Base-by-base conservation (phyloP, 2,329 filamentous ascomycete genomes). In the Bipolaris sorokiniana region DNA sequence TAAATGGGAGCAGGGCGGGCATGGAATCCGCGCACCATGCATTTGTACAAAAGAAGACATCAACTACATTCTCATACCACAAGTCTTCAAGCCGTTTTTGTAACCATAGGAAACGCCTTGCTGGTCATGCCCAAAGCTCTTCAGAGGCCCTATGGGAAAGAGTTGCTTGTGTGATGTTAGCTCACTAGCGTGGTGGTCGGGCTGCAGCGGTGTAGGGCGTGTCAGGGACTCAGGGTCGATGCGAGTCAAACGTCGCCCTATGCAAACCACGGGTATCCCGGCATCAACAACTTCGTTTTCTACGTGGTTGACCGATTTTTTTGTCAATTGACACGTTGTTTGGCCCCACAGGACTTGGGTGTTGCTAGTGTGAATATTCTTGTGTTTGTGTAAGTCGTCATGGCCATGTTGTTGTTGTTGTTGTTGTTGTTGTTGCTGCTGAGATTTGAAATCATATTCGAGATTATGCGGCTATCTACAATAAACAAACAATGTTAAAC, bases 401-500 rank as follows among this genome's bases (percentile, higher is more conserved):
- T 44, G 48, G n/a, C n/a, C 37, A 22, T 37, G 22, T 37, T 11
- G 5, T 31, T 28, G 28, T 36, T 31, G 28, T n/a, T 56, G 11
- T n/a, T 37, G 22, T 37, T 11, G 5, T 31, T 28, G 28, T 36
- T 31, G 28, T n/a, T 56, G 11, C n/a, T n/a, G n/a, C n/a, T n/a
- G n/a, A n/a, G n/a, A n/a, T 13, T 56, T 46, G 15, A 10, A 13
- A 40, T 44, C 28, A 23, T 33, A 22, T 36, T 45, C 20, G 18
- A 34, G 26, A 54, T 49, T 46, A 57, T 31, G 38, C 18, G 47
- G 48, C 36, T 46, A 54, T 54, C 50, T 49, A 54, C 54, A 41
- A 18, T 23, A 28, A 51, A 37, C 9, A 50, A 48, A 40, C 23
- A 20, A 44, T 42, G 31, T 16, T 33, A 49, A 54, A 37, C n/a